Conservation (phyloP, 140 eudicot species). For the Stevia rebaudiana region DNA sequence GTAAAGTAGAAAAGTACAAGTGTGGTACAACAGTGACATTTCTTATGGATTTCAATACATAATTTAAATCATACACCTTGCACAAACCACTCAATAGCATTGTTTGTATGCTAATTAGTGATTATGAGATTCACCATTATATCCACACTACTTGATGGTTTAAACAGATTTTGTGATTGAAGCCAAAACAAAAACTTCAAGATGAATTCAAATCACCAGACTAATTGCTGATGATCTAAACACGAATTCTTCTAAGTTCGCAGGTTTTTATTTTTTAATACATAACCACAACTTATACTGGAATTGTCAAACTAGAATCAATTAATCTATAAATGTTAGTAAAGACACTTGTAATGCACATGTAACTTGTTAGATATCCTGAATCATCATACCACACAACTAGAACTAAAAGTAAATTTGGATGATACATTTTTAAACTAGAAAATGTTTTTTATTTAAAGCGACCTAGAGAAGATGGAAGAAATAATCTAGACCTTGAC, state of each 20-base stretch:
- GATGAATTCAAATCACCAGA: neutral
- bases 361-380: neutral
- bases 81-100: neutral
- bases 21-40: neutral
- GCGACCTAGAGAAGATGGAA: conserved; percentile 47
- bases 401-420: neutral
- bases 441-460: neutral
- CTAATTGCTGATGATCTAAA: neutral
- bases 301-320: neutral
- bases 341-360: neutral
- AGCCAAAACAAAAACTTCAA: neutral
- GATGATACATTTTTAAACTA: neutral
- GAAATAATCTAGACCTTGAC: conserved; percentile 91
- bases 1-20: neutral
- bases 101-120: neutral
- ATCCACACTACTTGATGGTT: too few relatives aligned
- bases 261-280: neutral
- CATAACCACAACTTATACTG: neutral
- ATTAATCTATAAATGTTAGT: neutral
- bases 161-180: too few relatives aligned
- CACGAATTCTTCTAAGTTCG: neutral
- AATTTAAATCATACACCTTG: too few relatives aligned
- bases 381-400: neutral
- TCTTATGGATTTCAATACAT: neutral
- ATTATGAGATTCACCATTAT: too few relatives aligned